These are phyloP conservation scores for Ricinus communis DNA, from an alignment of 345 rosid genomes.

Conservation along the genomic window DNA sequence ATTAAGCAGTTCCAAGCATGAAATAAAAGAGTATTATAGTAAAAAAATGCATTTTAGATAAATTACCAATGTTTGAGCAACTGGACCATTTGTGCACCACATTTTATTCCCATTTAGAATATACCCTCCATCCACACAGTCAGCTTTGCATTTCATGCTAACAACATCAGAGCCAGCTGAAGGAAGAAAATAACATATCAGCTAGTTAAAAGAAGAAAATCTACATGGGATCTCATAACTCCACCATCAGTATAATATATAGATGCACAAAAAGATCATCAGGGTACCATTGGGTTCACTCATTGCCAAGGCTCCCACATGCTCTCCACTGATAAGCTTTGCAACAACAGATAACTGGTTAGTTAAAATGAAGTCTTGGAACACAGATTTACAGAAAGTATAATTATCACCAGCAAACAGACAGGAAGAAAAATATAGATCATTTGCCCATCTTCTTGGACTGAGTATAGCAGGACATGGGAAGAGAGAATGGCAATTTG, in stretches of 20 bases:
- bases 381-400: neutral
- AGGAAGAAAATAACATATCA: constrained; percentile 10
- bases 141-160: constrained; percentile 97
- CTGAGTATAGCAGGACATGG: neutral
- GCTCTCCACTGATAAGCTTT: constrained; percentile 97
- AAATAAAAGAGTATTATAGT: neutral
- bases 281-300: constrained; percentile 92
- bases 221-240: neutral
- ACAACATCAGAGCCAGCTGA: constrained; percentile 97
- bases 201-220: constrained; percentile 8
- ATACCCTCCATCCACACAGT: constrained; percentile 80
- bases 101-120: constrained; percentile 81
- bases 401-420: constrained; percentile 8
- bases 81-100: constrained; percentile 99
- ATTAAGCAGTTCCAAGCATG: neutral
- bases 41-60: constrained; percentile 1
- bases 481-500: neutral
- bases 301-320: constrained; percentile 97
- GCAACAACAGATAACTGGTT: constrained; percentile 27
- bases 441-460: neutral
- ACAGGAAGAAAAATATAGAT: neutral
- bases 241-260: neutral
- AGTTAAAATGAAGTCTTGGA: constrained; percentile 10
- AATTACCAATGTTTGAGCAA: constrained; percentile 86
- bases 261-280: constrained; percentile 8